Evolutionary conservation across 139 green algal species (phyloP).

Genomic region (Pleodorina starrii): DNA sequence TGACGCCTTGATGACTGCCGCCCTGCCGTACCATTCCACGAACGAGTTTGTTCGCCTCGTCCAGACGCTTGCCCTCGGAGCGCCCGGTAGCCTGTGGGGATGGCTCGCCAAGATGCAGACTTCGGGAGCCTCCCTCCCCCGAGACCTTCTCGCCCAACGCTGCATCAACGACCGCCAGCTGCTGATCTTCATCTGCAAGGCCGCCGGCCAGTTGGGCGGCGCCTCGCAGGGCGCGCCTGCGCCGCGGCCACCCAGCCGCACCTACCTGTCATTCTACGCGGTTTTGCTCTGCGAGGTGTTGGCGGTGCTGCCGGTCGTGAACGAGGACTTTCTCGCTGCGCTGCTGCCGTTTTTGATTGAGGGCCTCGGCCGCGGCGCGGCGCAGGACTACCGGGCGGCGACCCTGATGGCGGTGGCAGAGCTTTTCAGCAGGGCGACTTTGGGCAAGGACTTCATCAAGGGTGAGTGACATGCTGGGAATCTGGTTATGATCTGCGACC

Average conservation of each 20-base stretch:
- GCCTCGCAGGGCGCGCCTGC: not conserved
- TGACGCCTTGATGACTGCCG: constrained; percentile 76
- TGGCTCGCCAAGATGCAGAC: constrained; percentile 82
- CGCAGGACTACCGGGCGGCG: constrained; percentile 76
- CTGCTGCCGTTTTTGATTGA: constrained; percentile 82
- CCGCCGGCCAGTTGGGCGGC: constrained; percentile 57
- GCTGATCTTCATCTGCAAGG: constrained; percentile 72
- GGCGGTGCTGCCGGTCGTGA: constrained; percentile 30
- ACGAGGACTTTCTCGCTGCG: constrained; percentile 53
- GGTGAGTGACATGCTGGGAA: constrained; percentile 60
- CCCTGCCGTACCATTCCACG: constrained; percentile 92
- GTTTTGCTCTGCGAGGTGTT: constrained; percentile 76
- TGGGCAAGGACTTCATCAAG: constrained; percentile 68
- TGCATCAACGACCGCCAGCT: constrained; percentile 77
- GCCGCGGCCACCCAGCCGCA: not conserved
- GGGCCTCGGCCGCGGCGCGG: constrained; percentile 64
- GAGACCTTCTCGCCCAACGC: constrained; percentile 76
- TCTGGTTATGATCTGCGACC: too few relatives aligned
- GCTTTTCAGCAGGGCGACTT: constrained; percentile 68
- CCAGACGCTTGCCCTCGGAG: constrained; percentile 74
- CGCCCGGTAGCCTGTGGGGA: constrained; percentile 60
- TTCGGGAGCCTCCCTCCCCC: constrained; percentile 76
- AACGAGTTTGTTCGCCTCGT: constrained; percentile 93
- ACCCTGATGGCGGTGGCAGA: constrained; percentile 84
- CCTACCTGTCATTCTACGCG: constrained; percentile 82